phyloP scores from a whole-genome alignment of 768 basidiomycete genomes.

The Suillus discolor region DNA sequence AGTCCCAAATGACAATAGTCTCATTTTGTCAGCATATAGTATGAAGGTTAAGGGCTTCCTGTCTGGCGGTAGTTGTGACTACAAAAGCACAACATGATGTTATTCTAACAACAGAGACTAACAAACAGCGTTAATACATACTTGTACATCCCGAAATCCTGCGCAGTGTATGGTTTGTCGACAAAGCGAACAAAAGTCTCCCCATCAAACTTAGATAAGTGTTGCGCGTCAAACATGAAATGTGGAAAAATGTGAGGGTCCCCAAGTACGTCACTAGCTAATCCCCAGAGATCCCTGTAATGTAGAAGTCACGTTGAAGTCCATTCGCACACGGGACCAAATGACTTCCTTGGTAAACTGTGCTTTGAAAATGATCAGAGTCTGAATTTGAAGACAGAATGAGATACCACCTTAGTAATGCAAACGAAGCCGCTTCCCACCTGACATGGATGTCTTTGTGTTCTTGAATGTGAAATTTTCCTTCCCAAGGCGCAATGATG shows the following conservation, averaged over 20 bases:
- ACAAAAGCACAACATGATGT: not conserved
- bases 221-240: constrained; percentile 35
- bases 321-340: constrained; percentile 15
- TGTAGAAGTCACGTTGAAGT: not conserved
- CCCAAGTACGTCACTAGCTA: constrained; percentile 29
- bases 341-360: constrained; percentile 16
- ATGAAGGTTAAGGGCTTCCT: constrained; percentile 30
- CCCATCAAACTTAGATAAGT: constrained; percentile 30
- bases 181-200: constrained; percentile 29
- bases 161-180: constrained; percentile 41
- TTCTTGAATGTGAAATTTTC: constrained; percentile 21
- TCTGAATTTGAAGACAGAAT: not conserved
- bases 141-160: constrained; percentile 39
- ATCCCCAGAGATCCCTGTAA: constrained; percentile 27
- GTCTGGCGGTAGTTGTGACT: not conserved
- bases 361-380: not conserved
- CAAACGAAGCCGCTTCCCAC: constrained; percentile 21
- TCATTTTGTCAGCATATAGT: constrained; percentile 43
- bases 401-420: constrained; percentile 8
- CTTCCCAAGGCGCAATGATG: not conserved
- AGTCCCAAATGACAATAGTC: constrained; percentile 41
- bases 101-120: too few relatives aligned
- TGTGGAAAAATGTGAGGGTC: constrained; percentile 25
- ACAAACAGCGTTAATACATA: constrained; percentile 15
- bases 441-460: constrained; percentile 20